Evolutionary conservation across 176 grass and related monocot genomes (phyloP).

Genomic region (Carex pumila): DNA sequence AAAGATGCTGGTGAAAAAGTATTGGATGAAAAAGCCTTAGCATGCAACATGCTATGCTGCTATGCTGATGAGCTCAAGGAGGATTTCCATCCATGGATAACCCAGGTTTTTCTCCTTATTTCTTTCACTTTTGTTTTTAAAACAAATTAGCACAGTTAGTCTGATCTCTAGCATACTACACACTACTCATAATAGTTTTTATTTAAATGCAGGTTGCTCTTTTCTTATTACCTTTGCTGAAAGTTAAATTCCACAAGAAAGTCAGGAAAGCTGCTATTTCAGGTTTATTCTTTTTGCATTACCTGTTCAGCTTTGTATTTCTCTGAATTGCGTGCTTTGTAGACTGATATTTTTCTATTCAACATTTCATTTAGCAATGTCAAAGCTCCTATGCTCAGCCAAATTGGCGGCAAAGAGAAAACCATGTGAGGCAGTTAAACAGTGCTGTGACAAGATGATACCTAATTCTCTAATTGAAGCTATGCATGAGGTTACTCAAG

Average conservation of each 20-base stretch:
- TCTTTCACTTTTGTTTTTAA: not conserved
- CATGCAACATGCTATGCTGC: slow-evolving; percentile 82
- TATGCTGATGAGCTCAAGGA: slow-evolving; percentile 90
- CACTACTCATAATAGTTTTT: not conserved
- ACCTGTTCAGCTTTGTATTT: not conserved
- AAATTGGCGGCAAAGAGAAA: slow-evolving; percentile 53
- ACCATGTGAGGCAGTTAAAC: slow-evolving; percentile 50
- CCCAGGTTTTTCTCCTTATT: slow-evolving; percentile 40
- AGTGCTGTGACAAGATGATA: slow-evolving; percentile 62
- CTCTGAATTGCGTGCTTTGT: not conserved
- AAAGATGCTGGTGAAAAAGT: slow-evolving; percentile 4
- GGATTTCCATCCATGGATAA: slow-evolving; percentile 88
- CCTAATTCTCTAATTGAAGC: slow-evolving; percentile 62
- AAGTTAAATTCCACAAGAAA: slow-evolving; percentile 90
- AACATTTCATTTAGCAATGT: slow-evolving; percentile 46
- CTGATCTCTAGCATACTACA: not conserved
- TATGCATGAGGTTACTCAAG: slow-evolving; percentile 49
- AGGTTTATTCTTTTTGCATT: slow-evolving; percentile 30
- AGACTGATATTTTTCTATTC: not conserved
- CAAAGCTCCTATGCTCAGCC: slow-evolving; percentile 67
- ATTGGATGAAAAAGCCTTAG: slow-evolving; percentile 72
- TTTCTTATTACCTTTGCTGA: slow-evolving; percentile 70
- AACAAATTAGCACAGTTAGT: not conserved
- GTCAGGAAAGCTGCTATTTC: slow-evolving; percentile 75
- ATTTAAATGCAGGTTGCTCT: slow-evolving; percentile 48